Percentiles rank a stretch among this genome's conserved stretches.
These are phyloP conservation scores for Hanseniaspora occidentalis DNA, from an alignment of 805 yeast species.

Conservation along the genomic window DNA sequence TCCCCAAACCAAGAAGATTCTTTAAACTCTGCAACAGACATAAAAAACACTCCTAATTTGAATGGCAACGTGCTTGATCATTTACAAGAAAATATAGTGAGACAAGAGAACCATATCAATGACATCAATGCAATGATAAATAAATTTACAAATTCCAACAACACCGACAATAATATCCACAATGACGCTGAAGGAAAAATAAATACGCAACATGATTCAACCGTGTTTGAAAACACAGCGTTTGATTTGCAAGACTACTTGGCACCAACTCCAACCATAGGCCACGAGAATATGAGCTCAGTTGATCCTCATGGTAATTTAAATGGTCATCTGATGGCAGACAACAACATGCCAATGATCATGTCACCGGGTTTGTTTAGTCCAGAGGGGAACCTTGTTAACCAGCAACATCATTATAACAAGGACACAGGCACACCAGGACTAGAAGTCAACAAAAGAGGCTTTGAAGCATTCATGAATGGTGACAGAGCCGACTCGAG, in stretches of 20 bases:
- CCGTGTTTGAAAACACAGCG: slow-evolving; percentile 1
- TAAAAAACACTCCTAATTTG: not conserved
- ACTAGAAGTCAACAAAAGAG: too few relatives aligned
- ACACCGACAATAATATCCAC: not conserved
- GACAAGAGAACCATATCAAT: slow-evolving; percentile 4
- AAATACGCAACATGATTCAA: not conserved
- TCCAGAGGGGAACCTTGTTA: too few relatives aligned
- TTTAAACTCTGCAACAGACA: not conserved
- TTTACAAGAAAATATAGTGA: slow-evolving; percentile 3
- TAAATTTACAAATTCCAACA: not conserved
- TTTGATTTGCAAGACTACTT: slow-evolving; percentile 8
- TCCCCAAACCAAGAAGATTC: too few relatives aligned
- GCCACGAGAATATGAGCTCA: too few relatives aligned
- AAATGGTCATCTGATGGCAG: too few relatives aligned
- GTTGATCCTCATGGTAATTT: too few relatives aligned
- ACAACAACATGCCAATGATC: too few relatives aligned
- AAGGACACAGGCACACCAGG: too few relatives aligned
- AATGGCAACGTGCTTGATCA: slow-evolving; percentile 2
- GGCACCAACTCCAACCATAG: slow-evolving; percentile 6
- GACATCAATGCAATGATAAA: slow-evolving; percentile 1
- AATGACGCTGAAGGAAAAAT: not conserved
- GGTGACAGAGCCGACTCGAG: too few relatives aligned
- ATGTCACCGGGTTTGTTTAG: too few relatives aligned
- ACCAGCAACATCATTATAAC: too few relatives aligned
- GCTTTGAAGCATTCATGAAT: too few relatives aligned